These are phyloP conservation scores for Suillus lakei DNA, from an alignment of 768 basidiomycete species.

Conservation along the genomic window DNA sequence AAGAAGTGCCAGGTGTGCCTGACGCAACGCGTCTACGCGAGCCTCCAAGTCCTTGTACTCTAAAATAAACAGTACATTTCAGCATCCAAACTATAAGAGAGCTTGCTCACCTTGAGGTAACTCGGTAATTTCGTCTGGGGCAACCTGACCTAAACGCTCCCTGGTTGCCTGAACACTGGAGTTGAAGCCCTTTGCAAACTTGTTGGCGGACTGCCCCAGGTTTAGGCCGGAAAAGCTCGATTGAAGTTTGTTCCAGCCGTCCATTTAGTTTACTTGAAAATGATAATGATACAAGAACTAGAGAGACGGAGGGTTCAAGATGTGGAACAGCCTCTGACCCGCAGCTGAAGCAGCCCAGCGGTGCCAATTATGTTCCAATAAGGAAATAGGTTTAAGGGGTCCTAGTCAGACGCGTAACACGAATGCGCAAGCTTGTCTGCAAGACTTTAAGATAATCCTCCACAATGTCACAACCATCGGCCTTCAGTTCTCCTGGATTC, in stretches of 20 bases:
- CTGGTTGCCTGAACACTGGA: conserved; percentile 84
- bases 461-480: conserved; percentile 40
- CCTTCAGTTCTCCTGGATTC: conserved; percentile 64
- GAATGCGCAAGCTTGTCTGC: background rate
- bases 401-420: conserved; percentile 36
- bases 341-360: conserved; percentile 10
- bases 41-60: conserved; percentile 97
- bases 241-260: conserved; percentile 70
- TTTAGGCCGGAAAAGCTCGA: conserved; percentile 68
- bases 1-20: conserved; percentile 75
- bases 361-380: conserved; percentile 13
- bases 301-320: background rate
- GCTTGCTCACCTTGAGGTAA: conserved; percentile 74
- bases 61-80: conserved; percentile 32
- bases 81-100: background rate
- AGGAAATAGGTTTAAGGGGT: conserved; percentile 26
- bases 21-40: conserved; percentile 89
- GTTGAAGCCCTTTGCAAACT: conserved; percentile 78
- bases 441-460: conserved; percentile 7
- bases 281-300: conserved; percentile 6
- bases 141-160: conserved; percentile 90
- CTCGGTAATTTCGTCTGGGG: conserved; percentile 94
- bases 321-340: background rate
- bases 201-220: conserved; percentile 75
- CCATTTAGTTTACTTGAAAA: conserved; percentile 35